These are phyloP conservation scores for Arabis hirsuta DNA, from an alignment of 345 rosid species.

Conservation along the genomic window DNA sequence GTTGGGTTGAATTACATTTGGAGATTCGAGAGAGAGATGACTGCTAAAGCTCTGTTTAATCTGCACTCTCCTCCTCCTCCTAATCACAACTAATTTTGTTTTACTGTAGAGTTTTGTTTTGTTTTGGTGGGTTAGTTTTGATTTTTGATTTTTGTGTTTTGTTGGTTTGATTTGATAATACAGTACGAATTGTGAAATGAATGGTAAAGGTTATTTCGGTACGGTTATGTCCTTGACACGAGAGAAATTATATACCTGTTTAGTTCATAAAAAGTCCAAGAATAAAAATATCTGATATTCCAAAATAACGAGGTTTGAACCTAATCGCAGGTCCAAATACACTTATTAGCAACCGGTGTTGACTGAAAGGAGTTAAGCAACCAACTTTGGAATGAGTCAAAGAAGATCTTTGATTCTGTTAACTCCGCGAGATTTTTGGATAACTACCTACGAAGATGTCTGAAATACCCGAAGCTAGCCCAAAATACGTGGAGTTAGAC, in stretches of 20 bases:
- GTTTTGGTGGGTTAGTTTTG: constrained; percentile 29
- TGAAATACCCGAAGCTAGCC: too few species aligned
- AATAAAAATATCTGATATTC: too few species aligned
- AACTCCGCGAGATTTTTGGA: too few species aligned
- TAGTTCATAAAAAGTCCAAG: too few species aligned
- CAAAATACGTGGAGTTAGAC: too few species aligned
- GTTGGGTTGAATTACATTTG: constrained; percentile 96
- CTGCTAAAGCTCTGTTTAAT: constrained; percentile 81
- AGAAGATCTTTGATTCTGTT: too few species aligned
- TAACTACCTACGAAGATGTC: too few species aligned
- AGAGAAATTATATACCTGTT: background rate
- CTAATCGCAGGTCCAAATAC: too few species aligned
- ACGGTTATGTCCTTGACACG: background rate
- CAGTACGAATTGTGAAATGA: constrained; percentile 19
- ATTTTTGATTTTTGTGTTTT: background rate
- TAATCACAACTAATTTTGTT: constrained; percentile 45
- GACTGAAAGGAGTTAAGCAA: too few species aligned
- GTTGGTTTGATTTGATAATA: constrained; percentile 34
- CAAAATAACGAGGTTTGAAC: too few species aligned
- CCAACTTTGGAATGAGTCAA: too few species aligned
- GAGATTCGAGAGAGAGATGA: constrained; percentile 98
- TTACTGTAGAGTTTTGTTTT: constrained; percentile 39
- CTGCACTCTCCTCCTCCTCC: constrained; percentile 47
- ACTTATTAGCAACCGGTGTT: too few species aligned
- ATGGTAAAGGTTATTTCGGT: background rate